These are phyloP conservation scores for Falciphora oryzae DNA, from an alignment of 2,329 filamentous ascomycete species.

Conservation along the genomic window DNA sequence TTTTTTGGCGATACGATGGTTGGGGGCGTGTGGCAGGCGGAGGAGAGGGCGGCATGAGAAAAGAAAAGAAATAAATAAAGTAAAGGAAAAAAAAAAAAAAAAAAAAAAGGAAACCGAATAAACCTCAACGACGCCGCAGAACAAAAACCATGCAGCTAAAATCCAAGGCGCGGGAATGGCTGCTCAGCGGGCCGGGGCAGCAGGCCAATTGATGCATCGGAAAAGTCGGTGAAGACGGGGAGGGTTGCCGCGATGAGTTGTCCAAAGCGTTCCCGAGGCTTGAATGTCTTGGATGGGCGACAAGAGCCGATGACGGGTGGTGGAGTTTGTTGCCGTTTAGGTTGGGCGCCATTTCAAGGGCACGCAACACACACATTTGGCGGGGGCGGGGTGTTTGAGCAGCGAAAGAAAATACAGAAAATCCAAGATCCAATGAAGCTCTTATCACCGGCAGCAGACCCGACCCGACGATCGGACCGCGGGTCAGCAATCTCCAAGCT, in stretches of 20 bases:
- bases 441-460: too few relatives aligned
- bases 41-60: not conserved
- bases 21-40: too few relatives aligned
- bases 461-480: too few relatives aligned
- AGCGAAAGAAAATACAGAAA: too few relatives aligned
- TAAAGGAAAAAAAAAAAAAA: not conserved
- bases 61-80: not conserved
- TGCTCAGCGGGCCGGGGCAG: not conserved
- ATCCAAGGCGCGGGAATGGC: not conserved
- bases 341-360: too few relatives aligned
- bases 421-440: too few relatives aligned
- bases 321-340: too few relatives aligned
- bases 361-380: too few relatives aligned
- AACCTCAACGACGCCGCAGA: not conserved
- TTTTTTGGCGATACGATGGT: not conserved
- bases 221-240: slow-evolving; percentile 1
- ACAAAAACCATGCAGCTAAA: not conserved
- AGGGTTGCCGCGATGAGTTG: not conserved
- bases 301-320: not conserved
- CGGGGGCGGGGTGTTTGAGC: too few relatives aligned
- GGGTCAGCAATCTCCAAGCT: too few relatives aligned
- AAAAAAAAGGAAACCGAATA: not conserved
- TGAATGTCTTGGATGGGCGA: not conserved
- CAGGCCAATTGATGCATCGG: not conserved
- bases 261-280: not conserved